Base-by-base conservation (phyloP, 2,329 filamentous ascomycete genomes). In the Neobulgaria alba region DNA sequence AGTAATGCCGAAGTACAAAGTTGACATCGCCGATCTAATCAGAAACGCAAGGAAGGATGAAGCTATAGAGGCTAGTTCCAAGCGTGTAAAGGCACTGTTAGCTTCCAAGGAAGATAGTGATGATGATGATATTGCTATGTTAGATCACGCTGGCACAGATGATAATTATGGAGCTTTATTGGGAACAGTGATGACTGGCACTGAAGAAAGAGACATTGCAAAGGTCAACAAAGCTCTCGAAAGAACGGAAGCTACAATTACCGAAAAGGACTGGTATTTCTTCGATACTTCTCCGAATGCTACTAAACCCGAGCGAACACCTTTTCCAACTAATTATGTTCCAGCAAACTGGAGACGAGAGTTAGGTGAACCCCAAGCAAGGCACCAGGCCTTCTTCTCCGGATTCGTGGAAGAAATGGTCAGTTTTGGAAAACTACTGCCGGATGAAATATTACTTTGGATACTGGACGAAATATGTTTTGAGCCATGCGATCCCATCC, bases 401-500 rank as follows among this genome's bases (percentile, higher is more conserved):
- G 82, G 82, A 2, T 63, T 82, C 41, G 68, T 79, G 1, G 69
- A 74, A 41, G 69, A 74, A 33, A 63, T 80, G 10, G 62, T 74
- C 12, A 54, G 58, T 3, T 60, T 61, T 42, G 64, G 63, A 29
- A 57, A 61, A 10, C 48, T 56, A 3, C 57, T 87, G 10, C 76
- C 82, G 0, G 75, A 85, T 45, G 71, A 81, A 40, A 55, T 87
- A 1, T 69, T 85, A 36, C 53, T 71, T 12, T 89, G 84, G 83
- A 64, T 86, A 3, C 55, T 83, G 4, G 63, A 73, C 36, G 71
- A 79, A 61, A 63, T 79, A 16, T 74, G 71, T 40, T 57, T 65
- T 2, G 77, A 84, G 51, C 61, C 64, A 30, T 71, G 72, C 21
- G 63, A 68, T 31, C 67, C 74, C 33, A 57, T 85, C 31, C 70